These are phyloP conservation scores for Quercus agrifolia DNA, from an alignment of 306 rosid genomes.

Conservation along the genomic window DNA sequence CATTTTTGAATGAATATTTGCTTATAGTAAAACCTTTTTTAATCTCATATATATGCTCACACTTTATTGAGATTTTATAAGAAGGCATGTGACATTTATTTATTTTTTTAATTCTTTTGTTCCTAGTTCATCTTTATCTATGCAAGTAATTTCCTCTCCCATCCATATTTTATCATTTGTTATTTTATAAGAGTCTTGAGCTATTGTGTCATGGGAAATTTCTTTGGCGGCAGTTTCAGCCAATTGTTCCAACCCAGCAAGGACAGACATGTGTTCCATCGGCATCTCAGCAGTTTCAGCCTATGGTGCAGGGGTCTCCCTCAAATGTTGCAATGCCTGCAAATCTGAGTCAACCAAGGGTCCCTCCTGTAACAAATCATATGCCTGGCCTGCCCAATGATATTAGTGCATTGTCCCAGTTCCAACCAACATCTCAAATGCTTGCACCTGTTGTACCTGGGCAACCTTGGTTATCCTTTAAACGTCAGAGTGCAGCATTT, in stretches of 20 bases:
- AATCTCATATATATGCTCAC: background rate
- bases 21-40: background rate
- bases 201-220: constrained; percentile 13
- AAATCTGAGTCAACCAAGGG: constrained; percentile 67
- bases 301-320: constrained; percentile 58
- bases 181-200: constrained; percentile 6
- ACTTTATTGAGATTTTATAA: background rate
- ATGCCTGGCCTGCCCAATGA: constrained; percentile 76
- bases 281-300: constrained; percentile 68
- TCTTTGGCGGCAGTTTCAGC: constrained; percentile 60
- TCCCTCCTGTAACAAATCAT: constrained; percentile 55
- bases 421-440: too few species aligned
- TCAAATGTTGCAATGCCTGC: constrained; percentile 64
- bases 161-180: constrained; percentile 5
- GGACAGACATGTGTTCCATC: constrained; percentile 66
- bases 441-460: too few species aligned
- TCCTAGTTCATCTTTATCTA: constrained; percentile 6
- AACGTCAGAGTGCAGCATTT: constrained; percentile 26
- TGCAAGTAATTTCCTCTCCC: constrained; percentile 20
- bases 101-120: background rate
- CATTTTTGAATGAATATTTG: too few species aligned
- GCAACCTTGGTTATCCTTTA: too few species aligned
- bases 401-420: constrained; percentile 2
- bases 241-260: constrained; percentile 57
- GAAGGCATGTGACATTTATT: background rate